Evolutionary conservation across 148 eudicot genomes (phyloP).

Genomic region (Chenopodium formosanum): DNA sequence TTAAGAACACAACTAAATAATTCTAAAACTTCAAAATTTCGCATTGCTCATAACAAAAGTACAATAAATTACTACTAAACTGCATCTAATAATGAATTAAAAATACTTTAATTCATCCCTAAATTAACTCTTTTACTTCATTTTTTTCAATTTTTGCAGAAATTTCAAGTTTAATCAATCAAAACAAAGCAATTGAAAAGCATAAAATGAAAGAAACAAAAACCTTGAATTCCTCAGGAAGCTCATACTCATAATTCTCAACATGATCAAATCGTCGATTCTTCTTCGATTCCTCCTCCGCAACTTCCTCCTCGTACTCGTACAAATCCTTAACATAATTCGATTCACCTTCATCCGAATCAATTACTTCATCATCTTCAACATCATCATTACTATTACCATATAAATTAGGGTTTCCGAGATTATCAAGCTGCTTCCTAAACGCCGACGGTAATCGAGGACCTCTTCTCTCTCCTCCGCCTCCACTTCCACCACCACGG

Average conservation of each 20-base stretch:
- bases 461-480: conserved; percentile 31
- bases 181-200: neutral
- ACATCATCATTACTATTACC: conserved; percentile 19
- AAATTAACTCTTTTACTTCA: too few relatives aligned
- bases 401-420: conserved; percentile 22
- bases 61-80: too few relatives aligned
- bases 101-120: neutral
- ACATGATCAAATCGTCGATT: conserved; percentile 72
- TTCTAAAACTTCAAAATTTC: neutral
- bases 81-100: neutral
- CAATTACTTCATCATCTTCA: conserved; percentile 49
- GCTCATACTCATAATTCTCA: conserved; percentile 60
- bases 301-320: conserved; percentile 67
- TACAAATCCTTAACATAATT: conserved; percentile 39
- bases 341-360: conserved; percentile 36
- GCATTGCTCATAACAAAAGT: neutral
- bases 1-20: neutral
- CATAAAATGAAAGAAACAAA: neutral
- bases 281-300: conserved; percentile 70
- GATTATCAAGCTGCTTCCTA: conserved; percentile 43
- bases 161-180: neutral
- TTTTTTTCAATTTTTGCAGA: neutral
- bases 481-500: neutral
- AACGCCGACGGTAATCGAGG: conserved; percentile 68
- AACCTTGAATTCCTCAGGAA: conserved; percentile 77